Percentiles rank a stretch among this genome's conserved stretches.
Evolutionary conservation across 2,329 filamentous ascomycete species (phyloP).

Genomic region (Sclerotiophoma versabilis): DNA sequence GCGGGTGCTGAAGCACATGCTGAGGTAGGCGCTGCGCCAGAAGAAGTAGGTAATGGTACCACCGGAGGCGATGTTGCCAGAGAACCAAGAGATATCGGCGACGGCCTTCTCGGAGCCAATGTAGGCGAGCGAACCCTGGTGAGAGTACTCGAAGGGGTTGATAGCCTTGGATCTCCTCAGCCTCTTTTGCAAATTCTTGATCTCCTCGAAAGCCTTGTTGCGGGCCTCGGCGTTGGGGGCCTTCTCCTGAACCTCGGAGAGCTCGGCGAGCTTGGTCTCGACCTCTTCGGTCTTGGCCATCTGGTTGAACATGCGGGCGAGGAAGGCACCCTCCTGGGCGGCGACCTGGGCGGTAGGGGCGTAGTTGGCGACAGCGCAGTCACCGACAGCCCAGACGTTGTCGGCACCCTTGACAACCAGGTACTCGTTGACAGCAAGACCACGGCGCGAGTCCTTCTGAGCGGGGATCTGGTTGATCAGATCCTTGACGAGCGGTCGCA

Average conservation of each 20-base stretch:
- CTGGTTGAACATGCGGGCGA: slow-evolving; percentile 96
- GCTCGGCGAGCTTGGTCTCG: slow-evolving; percentile 74
- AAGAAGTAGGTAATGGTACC: slow-evolving; percentile 96
- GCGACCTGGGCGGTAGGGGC: slow-evolving; percentile 97
- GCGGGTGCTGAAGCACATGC: slow-evolving; percentile 99
- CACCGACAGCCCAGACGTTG: slow-evolving; percentile 97
- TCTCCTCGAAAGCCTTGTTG: slow-evolving; percentile 71
- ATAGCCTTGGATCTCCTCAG: slow-evolving; percentile 90
- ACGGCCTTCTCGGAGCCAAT: slow-evolving; percentile 98
- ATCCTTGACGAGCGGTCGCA: slow-evolving; percentile 88
- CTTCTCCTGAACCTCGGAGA: slow-evolving; percentile 68
- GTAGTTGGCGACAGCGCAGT: slow-evolving; percentile 97
- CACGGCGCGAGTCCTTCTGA: slow-evolving; percentile 92
- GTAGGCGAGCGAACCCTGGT: slow-evolving; percentile 96
- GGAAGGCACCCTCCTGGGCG: slow-evolving; percentile 92
- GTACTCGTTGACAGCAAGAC: slow-evolving; percentile 97
- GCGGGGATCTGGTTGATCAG: slow-evolving; percentile 91
- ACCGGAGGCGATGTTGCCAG: slow-evolving; percentile 92
- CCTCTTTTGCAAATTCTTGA: slow-evolving; percentile 85
- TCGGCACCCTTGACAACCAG: slow-evolving; percentile 96
- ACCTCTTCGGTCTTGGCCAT: slow-evolving; percentile 93
- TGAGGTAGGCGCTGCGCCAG: slow-evolving; percentile 97
- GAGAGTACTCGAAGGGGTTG: slow-evolving; percentile 97
- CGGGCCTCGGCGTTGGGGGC: slow-evolving; percentile 70
- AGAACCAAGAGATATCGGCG: slow-evolving; percentile 96